A percentile compares a stretch with the other conserved stretches of the same genome.
Conservation (phyloP, 371 early-diverging fungal genomes). For the Mortierella sp. region DNA sequence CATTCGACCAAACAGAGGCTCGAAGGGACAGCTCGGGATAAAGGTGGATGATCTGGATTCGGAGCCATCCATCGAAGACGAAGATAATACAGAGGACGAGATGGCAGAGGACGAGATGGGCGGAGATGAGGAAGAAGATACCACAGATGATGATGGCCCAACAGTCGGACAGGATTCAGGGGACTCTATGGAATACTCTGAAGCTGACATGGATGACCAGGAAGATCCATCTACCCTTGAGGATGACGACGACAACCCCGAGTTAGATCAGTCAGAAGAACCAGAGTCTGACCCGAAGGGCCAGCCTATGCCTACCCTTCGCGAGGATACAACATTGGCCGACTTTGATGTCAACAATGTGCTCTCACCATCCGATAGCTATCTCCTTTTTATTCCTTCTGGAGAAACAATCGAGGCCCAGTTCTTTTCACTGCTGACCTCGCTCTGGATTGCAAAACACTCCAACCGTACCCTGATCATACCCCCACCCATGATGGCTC, state of each 20-base stretch:
- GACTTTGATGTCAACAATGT: constrained; percentile 30
- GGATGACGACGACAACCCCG: background rate
- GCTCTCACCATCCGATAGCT: constrained; percentile 24
- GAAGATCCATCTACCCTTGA: background rate
- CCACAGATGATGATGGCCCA: background rate
- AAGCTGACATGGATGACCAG: background rate
- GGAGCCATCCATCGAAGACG: constrained; percentile 3
- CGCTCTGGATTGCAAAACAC: constrained; percentile 48
- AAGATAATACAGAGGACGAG: background rate
- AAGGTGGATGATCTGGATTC: background rate
- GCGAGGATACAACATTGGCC: constrained; percentile 8
- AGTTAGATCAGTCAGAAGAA: no score
- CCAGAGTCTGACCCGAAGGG: no score
- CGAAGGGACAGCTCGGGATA: background rate
- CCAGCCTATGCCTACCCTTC: no score
- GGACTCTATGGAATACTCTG: background rate
- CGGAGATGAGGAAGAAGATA: constrained; percentile 2
- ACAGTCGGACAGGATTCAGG: background rate
- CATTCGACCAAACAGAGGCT: constrained; percentile 15
- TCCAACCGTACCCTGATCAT: constrained; percentile 41
- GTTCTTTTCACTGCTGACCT: constrained; percentile 34
- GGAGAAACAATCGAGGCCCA: constrained; percentile 48
- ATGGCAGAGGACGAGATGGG: background rate
- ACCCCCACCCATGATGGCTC: constrained; percentile 46
- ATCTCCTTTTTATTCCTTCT: constrained; percentile 38